Evolutionary conservation across 2,329 filamentous ascomycete genomes (phyloP), one percentile per base, ranked within the genome.

Genomic region (Ciborinia camelliae): DNA sequence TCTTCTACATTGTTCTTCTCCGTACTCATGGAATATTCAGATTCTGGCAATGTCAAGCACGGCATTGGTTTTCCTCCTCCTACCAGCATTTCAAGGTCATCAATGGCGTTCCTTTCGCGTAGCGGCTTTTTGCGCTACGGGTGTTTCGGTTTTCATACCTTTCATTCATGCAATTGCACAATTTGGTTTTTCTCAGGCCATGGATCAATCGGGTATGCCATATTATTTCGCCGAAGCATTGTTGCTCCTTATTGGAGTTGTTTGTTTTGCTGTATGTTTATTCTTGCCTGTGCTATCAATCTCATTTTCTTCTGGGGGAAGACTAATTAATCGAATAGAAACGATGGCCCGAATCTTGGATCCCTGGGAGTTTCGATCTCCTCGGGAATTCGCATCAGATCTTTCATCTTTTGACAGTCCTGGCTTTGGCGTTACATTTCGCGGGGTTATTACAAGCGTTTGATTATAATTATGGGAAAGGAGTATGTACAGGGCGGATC

Each of bases 31-130:
- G 26, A 26, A 30, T 53, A 28, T 45, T 30, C 68, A 80, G 77
- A 79, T 78, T 35, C 69, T 72, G 12, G 70, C 67, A 9, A 72
- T 81, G 30, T 73, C 74, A 4, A 65, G 70, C 1, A 53, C 75
- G 8, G 77, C 76, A 20, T 75, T 75, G 10, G 67, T 76, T 53
- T 73, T 79, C 10, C 58, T 71, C 14, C 23, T 72, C 0, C 64
- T 68, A 45, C 71, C 70, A 15, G 66, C 50, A 47, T 70, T 67
- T n/a, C 66, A 72, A 64, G 69, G 69, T 32, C 51, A 28, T 26
- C 54, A 63, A 57, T 73, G 67, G 59, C 65, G 72, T 59, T 65
- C 62, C 4, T 64, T 72, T 30, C 67, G 71, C 18, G 57, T 65
- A 14, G 43, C 51, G 14, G 66, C 68, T 8, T 72, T 73, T 45